Evolutionary conservation across 805 yeast species (phyloP).

Genomic region (Candida corydali): DNA sequence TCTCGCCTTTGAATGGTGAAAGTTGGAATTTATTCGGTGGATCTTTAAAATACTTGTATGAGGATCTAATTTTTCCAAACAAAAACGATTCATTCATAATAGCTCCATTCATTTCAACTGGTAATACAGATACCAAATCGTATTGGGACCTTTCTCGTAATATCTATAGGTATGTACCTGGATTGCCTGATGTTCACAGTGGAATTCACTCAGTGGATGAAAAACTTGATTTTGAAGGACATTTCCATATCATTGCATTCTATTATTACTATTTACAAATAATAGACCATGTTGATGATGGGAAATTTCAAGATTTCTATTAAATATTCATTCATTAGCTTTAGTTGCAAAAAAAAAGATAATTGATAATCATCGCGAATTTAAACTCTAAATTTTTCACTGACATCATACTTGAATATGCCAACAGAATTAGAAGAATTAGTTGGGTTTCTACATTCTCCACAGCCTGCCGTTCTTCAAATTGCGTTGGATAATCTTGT

Average conservation of each 20-base stretch:
- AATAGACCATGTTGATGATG: conserved; percentile 17
- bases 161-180: conserved; percentile 34
- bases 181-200: conserved; percentile 15
- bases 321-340: no score
- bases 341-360: no score
- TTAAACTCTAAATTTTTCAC: not conserved
- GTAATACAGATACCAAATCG: conserved; percentile 39
- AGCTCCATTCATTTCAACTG: conserved; percentile 33
- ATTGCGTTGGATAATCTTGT: conserved; percentile 83
- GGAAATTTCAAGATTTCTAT: conserved; percentile 4
- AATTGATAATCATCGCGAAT: conserved; percentile 4
- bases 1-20: conserved; percentile 29
- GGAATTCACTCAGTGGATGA: conserved; percentile 36
- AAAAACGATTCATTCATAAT: conserved; percentile 20
- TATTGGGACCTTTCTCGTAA: conserved; percentile 39
- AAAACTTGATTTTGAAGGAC: conserved; percentile 24
- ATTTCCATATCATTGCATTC: conserved; percentile 32
- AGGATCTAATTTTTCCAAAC: conserved; percentile 25
- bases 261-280: conserved; percentile 35
- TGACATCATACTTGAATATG: conserved; percentile 18
- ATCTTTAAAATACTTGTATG: conserved; percentile 33
- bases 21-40: conserved; percentile 36
- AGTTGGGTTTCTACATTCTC: conserved; percentile 77
- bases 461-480: conserved; percentile 73
- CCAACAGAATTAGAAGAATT: conserved; percentile 49